Base-by-base conservation (phyloP, 2,329 filamentous ascomycete species). In the Fusarium sterilihyphosum region DNA sequence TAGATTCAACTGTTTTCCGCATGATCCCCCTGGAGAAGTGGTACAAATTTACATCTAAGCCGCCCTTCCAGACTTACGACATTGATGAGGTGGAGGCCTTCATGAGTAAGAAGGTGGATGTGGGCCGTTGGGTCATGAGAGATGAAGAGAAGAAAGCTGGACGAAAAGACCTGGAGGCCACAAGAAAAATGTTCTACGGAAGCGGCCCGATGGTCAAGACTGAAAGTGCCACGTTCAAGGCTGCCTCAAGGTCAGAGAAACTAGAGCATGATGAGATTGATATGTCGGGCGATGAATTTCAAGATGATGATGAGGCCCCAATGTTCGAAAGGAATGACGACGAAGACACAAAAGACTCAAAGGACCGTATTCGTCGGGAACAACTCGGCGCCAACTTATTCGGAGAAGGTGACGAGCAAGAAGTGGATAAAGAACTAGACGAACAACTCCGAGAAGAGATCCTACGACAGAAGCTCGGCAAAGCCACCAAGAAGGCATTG, bases 21-120 rank as follows among this genome's bases (percentile, higher is more conserved):
- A 93, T 98, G 91, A 88, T 98, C 6, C 97, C 97, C 0, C 84
- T 98, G 24, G 96, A 99, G 83, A 98, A 98, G 80, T 98, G 94
- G 92, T 99, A 99, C 84, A 93, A 91, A 64, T 97, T 98, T 80
- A 92, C 89, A 8, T 88, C 92, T 49, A 96, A 96, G 81, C 93
- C 94, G 63, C 90, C 92, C 17, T 96, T 96, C 80, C 92, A 92
- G 80, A 88, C 91, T 1, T 90, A 95, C 81, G 92, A 91, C 2
- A 91, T 95, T 17, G 95, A 98, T 71, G 92, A 98, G 80, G 94
- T 94, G 0, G 95, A 98, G 81, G 92, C 92, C 63, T 87, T 92
- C 65, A 94, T 97, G 92, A 91, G 89, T 67, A 93, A 93, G 82
- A 94, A 94, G 81, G 88, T 91, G 54, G 92, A 92, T 67, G 90